These are phyloP conservation scores for Dactylorhiza incarnata DNA, from an alignment of 106 monocot species.

Conservation along the genomic window DNA sequence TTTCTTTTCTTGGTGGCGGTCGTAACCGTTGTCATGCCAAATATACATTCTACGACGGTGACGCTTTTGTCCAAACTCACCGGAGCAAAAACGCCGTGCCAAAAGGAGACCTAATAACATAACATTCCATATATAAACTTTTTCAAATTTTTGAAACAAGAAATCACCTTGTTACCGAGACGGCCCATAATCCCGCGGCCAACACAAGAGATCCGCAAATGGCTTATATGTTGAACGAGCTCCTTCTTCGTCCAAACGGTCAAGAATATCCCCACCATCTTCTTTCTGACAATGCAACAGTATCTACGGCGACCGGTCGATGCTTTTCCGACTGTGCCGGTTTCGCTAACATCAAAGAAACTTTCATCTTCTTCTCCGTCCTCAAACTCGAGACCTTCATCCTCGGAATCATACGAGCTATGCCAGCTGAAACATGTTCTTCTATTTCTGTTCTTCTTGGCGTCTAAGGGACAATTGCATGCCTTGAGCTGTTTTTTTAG, in stretches of 20 bases:
- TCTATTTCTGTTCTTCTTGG: conserved; percentile 23
- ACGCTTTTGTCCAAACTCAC: no score
- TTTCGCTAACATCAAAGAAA: conserved; percentile 6
- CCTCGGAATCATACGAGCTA: conserved; percentile 15
- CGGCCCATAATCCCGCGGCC: conserved; percentile 53
- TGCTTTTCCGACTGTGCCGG: neutral
- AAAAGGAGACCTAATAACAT: no score
- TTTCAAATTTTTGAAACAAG: neutral
- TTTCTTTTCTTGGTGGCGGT: no score
- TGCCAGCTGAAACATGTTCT: conserved; percentile 42
- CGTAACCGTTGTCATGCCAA: no score
- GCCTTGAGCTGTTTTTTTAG: conserved; percentile 33
- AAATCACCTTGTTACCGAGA: conserved; percentile 55
- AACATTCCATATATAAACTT: no score
- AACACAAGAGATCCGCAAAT: conserved; percentile 43
- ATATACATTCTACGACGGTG: no score
- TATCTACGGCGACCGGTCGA: conserved; percentile 9
- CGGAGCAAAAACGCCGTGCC: no score
- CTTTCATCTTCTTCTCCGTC: conserved; percentile 26
- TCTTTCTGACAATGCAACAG: conserved; percentile 42
- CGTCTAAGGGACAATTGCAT: conserved; percentile 62
- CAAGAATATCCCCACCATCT: conserved; percentile 71
- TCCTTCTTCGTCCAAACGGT: conserved; percentile 50
- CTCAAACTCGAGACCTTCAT: conserved; percentile 7
- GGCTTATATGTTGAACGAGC: conserved; percentile 41